Conservation (phyloP, 352 stramenopile genomes). For the Bremia lactucae region DNA sequence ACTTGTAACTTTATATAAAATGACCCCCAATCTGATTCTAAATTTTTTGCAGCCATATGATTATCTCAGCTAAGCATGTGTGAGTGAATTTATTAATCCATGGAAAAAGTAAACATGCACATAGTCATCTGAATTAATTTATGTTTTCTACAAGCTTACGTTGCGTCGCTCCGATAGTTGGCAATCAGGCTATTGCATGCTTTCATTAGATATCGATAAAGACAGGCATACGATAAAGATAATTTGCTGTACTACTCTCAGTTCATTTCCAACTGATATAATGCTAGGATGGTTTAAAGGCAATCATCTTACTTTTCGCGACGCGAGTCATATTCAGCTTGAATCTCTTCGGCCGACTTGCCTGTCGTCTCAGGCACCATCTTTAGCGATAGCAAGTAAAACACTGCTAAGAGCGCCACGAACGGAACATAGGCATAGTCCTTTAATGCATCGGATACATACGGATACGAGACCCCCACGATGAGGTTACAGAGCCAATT, state of each 20-base stretch:
- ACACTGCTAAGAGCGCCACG: constrained; percentile 34
- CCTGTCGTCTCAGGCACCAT: constrained; percentile 49
- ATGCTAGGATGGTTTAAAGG: no score
- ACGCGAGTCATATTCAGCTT: constrained; percentile 23
- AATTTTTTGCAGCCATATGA: no score
- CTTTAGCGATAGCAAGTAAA: constrained; percentile 31
- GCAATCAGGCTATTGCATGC: no score
- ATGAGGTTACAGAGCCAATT: constrained; percentile 51
- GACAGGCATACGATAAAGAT: background rate
- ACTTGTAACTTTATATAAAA: no score
- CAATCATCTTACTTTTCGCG: constrained; percentile 18
- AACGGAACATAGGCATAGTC: constrained; percentile 26
- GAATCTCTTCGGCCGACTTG: constrained; percentile 55
- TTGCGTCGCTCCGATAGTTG: no score
- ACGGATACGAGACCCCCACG: constrained; percentile 47
- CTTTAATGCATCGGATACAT: constrained; percentile 33
- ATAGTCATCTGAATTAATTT: no score
- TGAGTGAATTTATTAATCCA: no score
- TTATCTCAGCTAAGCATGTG: no score
- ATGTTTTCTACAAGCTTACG: no score
- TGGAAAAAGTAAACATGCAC: no score
- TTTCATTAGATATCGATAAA: no score
- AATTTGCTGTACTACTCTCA: constrained; percentile 3
- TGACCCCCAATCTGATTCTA: no score
- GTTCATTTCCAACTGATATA: background rate